Evolutionary conservation across 495 filamentous ascomycete species (phyloP).

Genomic region (Penicillium angulare): DNA sequence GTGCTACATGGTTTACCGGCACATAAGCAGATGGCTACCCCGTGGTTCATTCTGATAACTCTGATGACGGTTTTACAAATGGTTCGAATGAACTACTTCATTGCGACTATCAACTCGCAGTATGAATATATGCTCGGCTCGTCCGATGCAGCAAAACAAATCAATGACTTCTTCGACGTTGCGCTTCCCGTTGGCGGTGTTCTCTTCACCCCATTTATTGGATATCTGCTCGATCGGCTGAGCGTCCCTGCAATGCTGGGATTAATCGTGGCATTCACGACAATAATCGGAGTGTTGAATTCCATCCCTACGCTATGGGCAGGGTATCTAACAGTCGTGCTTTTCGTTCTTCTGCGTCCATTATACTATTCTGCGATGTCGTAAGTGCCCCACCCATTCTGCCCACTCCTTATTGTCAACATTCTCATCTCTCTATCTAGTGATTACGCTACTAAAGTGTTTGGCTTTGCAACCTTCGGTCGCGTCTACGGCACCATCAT

Average conservation of each 20-base stretch:
- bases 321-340: constrained; percentile 70
- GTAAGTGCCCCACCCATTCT: constrained; percentile 34
- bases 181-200: constrained; percentile 84
- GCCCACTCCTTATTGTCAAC: not conserved
- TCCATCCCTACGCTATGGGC: constrained; percentile 68
- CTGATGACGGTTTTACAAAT: constrained; percentile 93
- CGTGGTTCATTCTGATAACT: constrained; percentile 91
- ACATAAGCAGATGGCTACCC: constrained; percentile 69
- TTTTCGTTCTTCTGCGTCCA: constrained; percentile 64
- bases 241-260: constrained; percentile 67
- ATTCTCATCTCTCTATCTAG: constrained; percentile 33
- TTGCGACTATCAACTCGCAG: constrained; percentile 84
- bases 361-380: constrained; percentile 54
- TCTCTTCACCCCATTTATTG: constrained; percentile 81
- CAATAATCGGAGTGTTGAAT: constrained; percentile 75
- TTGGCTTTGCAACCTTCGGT: constrained; percentile 90
- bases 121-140: constrained; percentile 73
- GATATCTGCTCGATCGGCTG: constrained; percentile 67
- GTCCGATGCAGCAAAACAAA: constrained; percentile 54
- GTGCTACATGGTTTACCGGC: constrained; percentile 76
- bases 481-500: constrained; percentile 92
- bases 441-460: constrained; percentile 92
- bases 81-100: constrained; percentile 96
- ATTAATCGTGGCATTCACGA: constrained; percentile 69
- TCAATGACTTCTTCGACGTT: constrained; percentile 91